phyloP scores from a whole-genome alignment of 2,329 filamentous ascomycete genomes.

The Purpureocillium lavendulum region DNA sequence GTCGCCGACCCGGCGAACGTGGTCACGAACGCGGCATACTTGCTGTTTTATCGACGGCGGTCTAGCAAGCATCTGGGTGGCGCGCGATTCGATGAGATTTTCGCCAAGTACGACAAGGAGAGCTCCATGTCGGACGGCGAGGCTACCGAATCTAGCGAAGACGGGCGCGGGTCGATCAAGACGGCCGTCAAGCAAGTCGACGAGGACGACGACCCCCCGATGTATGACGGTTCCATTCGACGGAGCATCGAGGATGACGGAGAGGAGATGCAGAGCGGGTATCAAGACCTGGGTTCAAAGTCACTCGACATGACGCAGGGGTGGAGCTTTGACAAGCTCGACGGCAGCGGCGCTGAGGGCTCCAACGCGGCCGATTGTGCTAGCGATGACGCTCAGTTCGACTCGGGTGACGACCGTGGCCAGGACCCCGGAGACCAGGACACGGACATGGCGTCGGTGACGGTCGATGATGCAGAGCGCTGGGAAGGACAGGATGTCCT shows the following conservation, averaged over 20 bases:
- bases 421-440: conserved; percentile 18
- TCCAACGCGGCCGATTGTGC: conserved; percentile 26
- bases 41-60: conserved; percentile 90
- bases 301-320: conserved; percentile 24
- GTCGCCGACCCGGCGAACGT: conserved; percentile 52
- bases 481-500: conserved; percentile 29
- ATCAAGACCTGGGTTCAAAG: conserved; percentile 16
- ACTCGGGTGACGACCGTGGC: conserved; percentile 26
- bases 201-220: conserved; percentile 22
- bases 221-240: conserved; percentile 26
- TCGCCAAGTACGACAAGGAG: conserved; percentile 52
- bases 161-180: conserved; percentile 46
- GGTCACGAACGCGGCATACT: conserved; percentile 73
- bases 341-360: conserved; percentile 19
- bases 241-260: conserved; percentile 42
- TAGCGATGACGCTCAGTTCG: conserved; percentile 35
- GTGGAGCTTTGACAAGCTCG: conserved; percentile 39
- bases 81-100: conserved; percentile 61
- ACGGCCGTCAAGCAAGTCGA: conserved; percentile 18
- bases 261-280: conserved; percentile 29
- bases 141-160: conserved; percentile 60
- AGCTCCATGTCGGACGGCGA: conserved; percentile 37
- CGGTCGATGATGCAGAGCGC: conserved; percentile 6
- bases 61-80: conserved; percentile 73
- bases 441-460: conserved; percentile 18